Conservation (phyloP, 1,139 yeast species). For the Scheffersomyces cryptocercus region DNA sequence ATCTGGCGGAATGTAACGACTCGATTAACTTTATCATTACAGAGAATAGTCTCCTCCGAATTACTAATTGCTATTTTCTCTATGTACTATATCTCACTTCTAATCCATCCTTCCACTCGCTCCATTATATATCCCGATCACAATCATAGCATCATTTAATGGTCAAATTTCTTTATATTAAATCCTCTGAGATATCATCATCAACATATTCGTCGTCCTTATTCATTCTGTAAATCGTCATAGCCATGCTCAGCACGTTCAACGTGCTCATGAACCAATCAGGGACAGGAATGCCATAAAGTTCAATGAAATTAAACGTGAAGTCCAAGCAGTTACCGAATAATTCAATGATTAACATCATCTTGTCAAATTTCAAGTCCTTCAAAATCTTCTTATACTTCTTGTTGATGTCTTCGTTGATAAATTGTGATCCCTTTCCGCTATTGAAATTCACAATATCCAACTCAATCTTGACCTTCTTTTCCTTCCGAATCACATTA, state of each 20-base stretch:
- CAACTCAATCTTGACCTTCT: constrained; percentile 40
- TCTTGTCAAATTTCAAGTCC: constrained; percentile 46
- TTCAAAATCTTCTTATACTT: constrained; percentile 44
- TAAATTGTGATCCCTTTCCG: constrained; percentile 18
- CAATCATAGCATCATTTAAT: not conserved
- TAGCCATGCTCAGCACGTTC: constrained; percentile 48
- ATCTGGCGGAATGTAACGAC: too few species aligned
- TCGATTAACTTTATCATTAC: too few species aligned
- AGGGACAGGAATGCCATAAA: constrained; percentile 38
- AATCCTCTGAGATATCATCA: constrained; percentile 48
- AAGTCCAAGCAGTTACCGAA: constrained; percentile 47
- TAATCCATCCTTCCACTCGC: too few species aligned
- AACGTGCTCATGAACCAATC: constrained; percentile 46
- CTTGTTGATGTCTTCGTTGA: constrained; percentile 31
- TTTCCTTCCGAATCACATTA: constrained; percentile 41
- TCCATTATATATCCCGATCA: not conserved
- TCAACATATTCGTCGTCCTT: constrained; percentile 52
- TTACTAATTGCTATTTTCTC: too few species aligned
- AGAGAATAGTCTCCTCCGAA: too few species aligned
- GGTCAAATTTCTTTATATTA: constrained; percentile 22
- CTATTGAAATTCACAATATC: constrained; percentile 29
- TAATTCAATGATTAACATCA: constrained; percentile 45
- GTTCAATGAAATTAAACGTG: constrained; percentile 43
- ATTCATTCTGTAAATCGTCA: constrained; percentile 54
- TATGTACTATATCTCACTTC: too few species aligned